Base-by-base conservation (phyloP, 768 basidiomycete species). In the Amanita molliuscula region DNA sequence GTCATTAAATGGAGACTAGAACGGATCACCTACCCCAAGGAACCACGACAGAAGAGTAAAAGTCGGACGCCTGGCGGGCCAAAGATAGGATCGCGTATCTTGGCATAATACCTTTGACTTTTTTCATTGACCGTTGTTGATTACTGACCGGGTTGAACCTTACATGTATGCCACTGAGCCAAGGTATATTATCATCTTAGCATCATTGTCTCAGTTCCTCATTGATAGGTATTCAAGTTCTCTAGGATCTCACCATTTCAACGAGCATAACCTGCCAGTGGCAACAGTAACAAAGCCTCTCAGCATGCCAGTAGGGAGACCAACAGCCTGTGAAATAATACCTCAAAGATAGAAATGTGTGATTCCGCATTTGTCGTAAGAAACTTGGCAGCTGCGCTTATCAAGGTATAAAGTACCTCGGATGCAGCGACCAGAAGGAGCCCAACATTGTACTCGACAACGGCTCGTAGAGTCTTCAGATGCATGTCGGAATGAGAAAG, bases 41-140 rank as follows among this genome's bases (percentile, higher is more conserved):
- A 64, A 0, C 86, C 86, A 5, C 31, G 31, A 13, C 4, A 31
- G 31, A 13, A 31, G 11, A 31, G 31, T 13, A 31, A 31, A 4
- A 7, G 31, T 83, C 40, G 79, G 78, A 0, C 87, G 88, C 0
- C 87, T 88, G 0, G 13, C 31, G 31, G 31, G 13, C 31, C 31
- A 31, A 31, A 31, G 11, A 31, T 31, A 82, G 58, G 29, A 81
- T 62, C 1, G 84, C 83, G 58, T 90, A 67, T 65, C 53, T 55
- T 60, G 72, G 67, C 72, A 31, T 5, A 54, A 21, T 61, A 33
- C 68, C 68, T 69, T 16, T 74, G 31, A 49, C 4, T 36, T 11
- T 29, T 15, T 44, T 9, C 21, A 6, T 18, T n/a, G 13, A 6
- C 2, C 9, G 6, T 1, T 4, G 16, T 10, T 7, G 26, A 40